A percentile compares a stretch with the other conserved stretches of the same genome.
These are phyloP conservation scores for Corymbia calophylla DNA, from an alignment of 441 rosid genomes.

Conservation along the genomic window DNA sequence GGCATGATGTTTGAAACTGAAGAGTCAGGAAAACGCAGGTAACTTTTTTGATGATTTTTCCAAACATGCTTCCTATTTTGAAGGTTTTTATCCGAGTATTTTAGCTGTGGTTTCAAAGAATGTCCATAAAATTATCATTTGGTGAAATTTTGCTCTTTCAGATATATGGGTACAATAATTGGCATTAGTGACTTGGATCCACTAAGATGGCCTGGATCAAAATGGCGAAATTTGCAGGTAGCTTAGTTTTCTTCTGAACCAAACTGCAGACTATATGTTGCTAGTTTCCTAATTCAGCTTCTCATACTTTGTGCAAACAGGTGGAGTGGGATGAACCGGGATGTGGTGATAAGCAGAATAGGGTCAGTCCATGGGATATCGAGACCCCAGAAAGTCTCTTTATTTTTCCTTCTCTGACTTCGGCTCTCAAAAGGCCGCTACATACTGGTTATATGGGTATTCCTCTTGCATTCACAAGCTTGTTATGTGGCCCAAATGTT, in stretches of 20 bases:
- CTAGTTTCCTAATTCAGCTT: not conserved
- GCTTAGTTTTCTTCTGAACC: not conserved
- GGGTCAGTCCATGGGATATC: conserved; percentile 97
- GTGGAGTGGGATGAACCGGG: conserved; percentile 99
- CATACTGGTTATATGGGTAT: conserved; percentile 67
- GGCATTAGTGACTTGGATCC: conserved; percentile 92
- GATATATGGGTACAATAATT: conserved; percentile 94
- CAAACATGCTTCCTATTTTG: not conserved
- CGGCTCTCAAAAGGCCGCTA: conserved; percentile 79
- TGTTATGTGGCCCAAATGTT: not conserved
- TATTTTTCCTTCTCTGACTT: conserved; percentile 87
- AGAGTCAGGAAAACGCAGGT: conserved; percentile 91
- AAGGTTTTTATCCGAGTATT: not conserved
- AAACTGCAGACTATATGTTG: not conserved
- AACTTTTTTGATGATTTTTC: not conserved
- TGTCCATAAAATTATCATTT: not conserved
- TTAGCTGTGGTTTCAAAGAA: not conserved
- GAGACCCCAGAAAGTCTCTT: conserved; percentile 98
- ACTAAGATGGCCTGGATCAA: conserved; percentile 95
- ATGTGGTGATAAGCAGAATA: conserved; percentile 78
- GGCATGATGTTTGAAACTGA: conserved; percentile 99
- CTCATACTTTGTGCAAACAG: conserved; percentile 13
- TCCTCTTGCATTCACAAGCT: not conserved
- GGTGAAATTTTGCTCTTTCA: conserved; percentile 9
- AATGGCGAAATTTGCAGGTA: conserved; percentile 98